phyloP scores from a whole-genome alignment of 2,329 filamentous ascomycete species.

The Verticillium albo-atrum region DNA sequence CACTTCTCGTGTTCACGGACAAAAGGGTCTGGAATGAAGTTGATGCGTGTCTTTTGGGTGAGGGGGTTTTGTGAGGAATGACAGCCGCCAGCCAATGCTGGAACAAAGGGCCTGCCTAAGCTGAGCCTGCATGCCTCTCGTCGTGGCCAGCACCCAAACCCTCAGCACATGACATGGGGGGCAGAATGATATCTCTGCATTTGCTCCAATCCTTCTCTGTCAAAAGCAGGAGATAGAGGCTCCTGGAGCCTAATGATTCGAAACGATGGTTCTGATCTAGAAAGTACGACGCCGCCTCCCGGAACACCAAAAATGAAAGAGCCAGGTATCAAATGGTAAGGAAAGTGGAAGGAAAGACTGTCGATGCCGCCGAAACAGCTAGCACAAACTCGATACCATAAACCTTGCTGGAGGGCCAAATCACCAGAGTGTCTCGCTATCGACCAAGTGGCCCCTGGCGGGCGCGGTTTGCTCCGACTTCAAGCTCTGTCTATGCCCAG shows the following conservation, averaged over 20 bases:
- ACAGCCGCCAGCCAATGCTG: background rate
- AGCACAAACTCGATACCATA: slow-evolving; percentile 3
- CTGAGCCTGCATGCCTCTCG: no score
- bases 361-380: slow-evolving; percentile 1
- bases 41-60: background rate
- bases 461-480: background rate
- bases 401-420: background rate
- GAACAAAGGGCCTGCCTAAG: background rate
- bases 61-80: background rate
- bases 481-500: background rate
- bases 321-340: background rate
- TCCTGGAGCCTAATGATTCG: background rate
- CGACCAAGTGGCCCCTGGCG: background rate
- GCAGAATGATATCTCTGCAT: no score
- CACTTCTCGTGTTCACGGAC: background rate
- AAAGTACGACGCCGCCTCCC: background rate
- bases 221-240: no score
- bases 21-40: background rate
- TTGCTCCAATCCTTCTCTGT: no score
- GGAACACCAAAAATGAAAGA: background rate
- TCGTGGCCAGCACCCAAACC: no score
- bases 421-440: background rate
- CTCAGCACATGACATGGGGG: no score
- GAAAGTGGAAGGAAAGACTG: slow-evolving; percentile 1
- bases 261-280: background rate